Evolutionary conservation across 2,329 filamentous ascomycete genomes (phyloP).

Genomic region (Corniculantispora saksenae): DNA sequence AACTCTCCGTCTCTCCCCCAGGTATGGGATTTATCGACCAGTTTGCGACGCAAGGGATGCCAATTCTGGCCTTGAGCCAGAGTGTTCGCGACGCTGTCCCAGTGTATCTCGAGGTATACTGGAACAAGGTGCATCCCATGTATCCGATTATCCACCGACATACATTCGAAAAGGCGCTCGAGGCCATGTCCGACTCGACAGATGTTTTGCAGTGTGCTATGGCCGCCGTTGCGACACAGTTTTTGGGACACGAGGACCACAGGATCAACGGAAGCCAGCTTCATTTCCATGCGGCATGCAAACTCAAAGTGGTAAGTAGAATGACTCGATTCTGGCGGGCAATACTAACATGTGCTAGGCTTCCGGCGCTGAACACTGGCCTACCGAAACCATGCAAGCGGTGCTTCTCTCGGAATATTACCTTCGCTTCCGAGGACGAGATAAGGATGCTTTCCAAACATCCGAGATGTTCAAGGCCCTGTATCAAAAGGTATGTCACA

Average conservation of each 20-base stretch:
- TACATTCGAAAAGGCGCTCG: slow-evolving; percentile 41
- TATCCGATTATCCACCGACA: slow-evolving; percentile 54
- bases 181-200: slow-evolving; percentile 33
- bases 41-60: neutral
- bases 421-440: slow-evolving; percentile 54
- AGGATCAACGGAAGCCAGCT: slow-evolving; percentile 51
- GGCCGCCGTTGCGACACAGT: slow-evolving; percentile 59
- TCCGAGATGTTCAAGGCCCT: slow-evolving; percentile 52
- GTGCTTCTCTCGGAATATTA: slow-evolving; percentile 58
- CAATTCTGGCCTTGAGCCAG: slow-evolving; percentile 34
- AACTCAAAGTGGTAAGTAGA: slow-evolving; percentile 50
- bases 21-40: neutral
- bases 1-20: neutral
- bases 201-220: slow-evolving; percentile 54
- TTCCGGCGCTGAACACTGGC: slow-evolving; percentile 43
- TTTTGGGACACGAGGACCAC: slow-evolving; percentile 49
- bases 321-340: slow-evolving; percentile 4
- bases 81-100: slow-evolving; percentile 47
- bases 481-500: slow-evolving; percentile 54
- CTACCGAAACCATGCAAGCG: slow-evolving; percentile 53
- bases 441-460: slow-evolving; percentile 45
- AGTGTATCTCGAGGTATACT: slow-evolving; percentile 54
- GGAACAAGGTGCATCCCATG: slow-evolving; percentile 50
- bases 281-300: slow-evolving; percentile 53
- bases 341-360: slow-evolving; percentile 37